Evolutionary conservation across 495 filamentous ascomycete genomes (phyloP).

Genomic region (Cudoniella acicularis): DNA sequence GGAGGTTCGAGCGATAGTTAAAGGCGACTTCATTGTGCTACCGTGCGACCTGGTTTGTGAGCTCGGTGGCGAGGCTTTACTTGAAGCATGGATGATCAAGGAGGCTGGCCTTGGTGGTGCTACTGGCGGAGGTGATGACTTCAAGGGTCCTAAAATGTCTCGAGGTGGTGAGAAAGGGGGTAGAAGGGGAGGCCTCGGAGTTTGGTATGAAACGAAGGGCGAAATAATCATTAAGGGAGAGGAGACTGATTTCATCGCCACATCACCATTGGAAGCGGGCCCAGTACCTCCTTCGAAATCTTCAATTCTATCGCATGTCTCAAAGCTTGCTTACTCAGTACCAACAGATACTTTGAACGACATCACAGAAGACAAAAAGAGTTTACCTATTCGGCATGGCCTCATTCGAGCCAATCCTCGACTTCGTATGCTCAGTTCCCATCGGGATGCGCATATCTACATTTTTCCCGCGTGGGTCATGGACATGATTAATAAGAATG

Average conservation of each 20-base stretch:
- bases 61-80: conserved; percentile 71
- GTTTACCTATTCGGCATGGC: conserved; percentile 65
- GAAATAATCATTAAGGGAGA: conserved; percentile 76
- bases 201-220: conserved; percentile 82
- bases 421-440: conserved; percentile 71
- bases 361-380: conserved; percentile 64
- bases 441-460: conserved; percentile 89
- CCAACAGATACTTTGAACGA: conserved; percentile 86
- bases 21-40: conserved; percentile 80
- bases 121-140: conserved; percentile 30
- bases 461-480: conserved; percentile 89
- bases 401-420: conserved; percentile 67
- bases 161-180: conserved; percentile 51
- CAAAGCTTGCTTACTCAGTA: conserved; percentile 64
- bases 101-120: conserved; percentile 57
- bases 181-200: conserved; percentile 71
- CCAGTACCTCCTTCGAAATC: conserved; percentile 53
- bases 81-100: conserved; percentile 90
- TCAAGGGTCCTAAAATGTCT: conserved; percentile 33
- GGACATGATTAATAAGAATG: conserved; percentile 72
- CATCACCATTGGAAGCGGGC: conserved; percentile 55
- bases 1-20: conserved; percentile 67
- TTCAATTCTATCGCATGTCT: conserved; percentile 60
- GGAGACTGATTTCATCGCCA: conserved; percentile 85
- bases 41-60: conserved; percentile 95